Conservation (phyloP, 169 alveolate species). For the Plasmodium gonderi region DNA sequence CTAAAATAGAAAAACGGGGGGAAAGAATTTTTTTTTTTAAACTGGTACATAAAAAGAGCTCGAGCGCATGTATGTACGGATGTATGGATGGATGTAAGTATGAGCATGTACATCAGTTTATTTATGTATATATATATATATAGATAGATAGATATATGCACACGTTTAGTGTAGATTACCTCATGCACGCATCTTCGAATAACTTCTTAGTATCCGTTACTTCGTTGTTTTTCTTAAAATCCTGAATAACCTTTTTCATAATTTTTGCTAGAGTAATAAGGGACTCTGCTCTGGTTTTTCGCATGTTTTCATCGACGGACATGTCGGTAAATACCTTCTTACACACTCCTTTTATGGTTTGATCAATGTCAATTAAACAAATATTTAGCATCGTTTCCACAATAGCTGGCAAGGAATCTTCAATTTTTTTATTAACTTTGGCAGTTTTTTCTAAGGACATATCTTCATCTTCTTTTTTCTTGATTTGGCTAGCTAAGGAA, state of each 20-base stretch:
- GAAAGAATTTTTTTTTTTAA: too few species aligned
- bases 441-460: conserved; percentile 77
- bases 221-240: conserved; percentile 48
- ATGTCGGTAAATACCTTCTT: conserved; percentile 90
- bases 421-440: conserved; percentile 83
- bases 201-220: conserved; percentile 64
- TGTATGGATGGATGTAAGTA: background rate
- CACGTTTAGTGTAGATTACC: conserved; percentile 1
- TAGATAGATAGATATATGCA: background rate
- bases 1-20: conserved; percentile 9
- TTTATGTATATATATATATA: background rate
- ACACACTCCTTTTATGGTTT: conserved; percentile 88
- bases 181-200: conserved; percentile 69
- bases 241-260: conserved; percentile 81
- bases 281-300: conserved; percentile 91
- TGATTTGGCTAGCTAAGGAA: conserved; percentile 82
- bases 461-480: conserved; percentile 67
- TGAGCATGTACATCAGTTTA: background rate
- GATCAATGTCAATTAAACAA: conserved; percentile 90
- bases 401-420: conserved; percentile 88
- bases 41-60: background rate
- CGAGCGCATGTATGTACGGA: background rate
- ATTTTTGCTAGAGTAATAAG: conserved; percentile 87
- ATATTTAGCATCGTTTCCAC: conserved; percentile 90
- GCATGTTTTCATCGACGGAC: conserved; percentile 87